phyloP scores from a whole-genome alignment of 2,329 filamentous ascomycete species.

The Penicillium sp. region DNA sequence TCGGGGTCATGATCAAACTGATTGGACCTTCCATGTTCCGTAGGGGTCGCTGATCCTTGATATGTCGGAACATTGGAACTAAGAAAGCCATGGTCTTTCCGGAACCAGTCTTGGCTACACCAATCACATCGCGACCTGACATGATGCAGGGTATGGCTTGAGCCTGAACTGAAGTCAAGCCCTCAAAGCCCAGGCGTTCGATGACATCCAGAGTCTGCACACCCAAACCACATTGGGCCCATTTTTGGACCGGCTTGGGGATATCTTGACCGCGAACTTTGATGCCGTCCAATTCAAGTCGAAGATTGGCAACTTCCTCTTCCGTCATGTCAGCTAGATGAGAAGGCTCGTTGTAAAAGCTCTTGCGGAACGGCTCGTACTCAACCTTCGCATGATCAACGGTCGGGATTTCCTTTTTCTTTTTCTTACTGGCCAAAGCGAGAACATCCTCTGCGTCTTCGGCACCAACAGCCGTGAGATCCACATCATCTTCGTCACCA shows the following conservation, averaged over 20 bases:
- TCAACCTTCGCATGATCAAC: slow-evolving; percentile 83
- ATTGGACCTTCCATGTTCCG: slow-evolving; percentile 83
- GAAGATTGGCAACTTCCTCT: slow-evolving; percentile 72
- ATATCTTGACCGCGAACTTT: slow-evolving; percentile 84
- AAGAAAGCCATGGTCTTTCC: slow-evolving; percentile 96
- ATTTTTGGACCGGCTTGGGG: slow-evolving; percentile 91
- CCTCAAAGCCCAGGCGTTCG: slow-evolving; percentile 72
- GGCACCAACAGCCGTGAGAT: slow-evolving; percentile 55
- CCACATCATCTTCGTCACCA: slow-evolving; percentile 71
- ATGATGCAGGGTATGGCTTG: slow-evolving; percentile 93
- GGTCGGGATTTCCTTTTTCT: slow-evolving; percentile 91
- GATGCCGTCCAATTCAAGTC: slow-evolving; percentile 88
- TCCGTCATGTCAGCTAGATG: slow-evolving; percentile 79
- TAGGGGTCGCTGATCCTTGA: slow-evolving; percentile 82
- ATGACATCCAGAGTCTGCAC: slow-evolving; percentile 83
- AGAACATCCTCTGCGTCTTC: slow-evolving; percentile 59
- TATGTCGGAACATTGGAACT: slow-evolving; percentile 95
- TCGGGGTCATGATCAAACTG: slow-evolving; percentile 85
- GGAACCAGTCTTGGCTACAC: slow-evolving; percentile 94
- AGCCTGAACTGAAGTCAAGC: slow-evolving; percentile 87
- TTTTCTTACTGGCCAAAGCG: slow-evolving; percentile 59
- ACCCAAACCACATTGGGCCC: slow-evolving; percentile 89
- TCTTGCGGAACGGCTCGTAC: slow-evolving; percentile 80
- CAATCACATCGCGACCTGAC: slow-evolving; percentile 92
- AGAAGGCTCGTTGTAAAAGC: slow-evolving; percentile 87